phyloP scores from a whole-genome alignment of 2,329 filamentous ascomycete species.

The Cytospora piceae region DNA sequence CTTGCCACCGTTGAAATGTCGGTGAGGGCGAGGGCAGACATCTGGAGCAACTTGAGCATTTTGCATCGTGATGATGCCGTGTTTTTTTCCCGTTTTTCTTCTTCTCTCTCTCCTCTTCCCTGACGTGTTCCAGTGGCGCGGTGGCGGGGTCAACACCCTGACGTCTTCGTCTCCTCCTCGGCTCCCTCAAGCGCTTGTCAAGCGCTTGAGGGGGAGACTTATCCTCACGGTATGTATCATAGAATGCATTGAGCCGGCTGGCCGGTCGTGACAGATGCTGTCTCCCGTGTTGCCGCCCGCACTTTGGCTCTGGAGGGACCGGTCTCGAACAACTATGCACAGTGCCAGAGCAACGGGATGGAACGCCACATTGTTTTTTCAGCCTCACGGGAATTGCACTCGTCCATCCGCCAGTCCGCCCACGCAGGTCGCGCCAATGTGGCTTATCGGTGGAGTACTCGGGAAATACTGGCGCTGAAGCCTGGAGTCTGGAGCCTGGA shows the following conservation, averaged over 20 bases:
- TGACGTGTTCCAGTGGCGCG: background rate
- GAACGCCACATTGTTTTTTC: too few species aligned
- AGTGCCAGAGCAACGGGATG: too few species aligned
- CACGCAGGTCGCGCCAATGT: background rate
- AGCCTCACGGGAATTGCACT: too few species aligned
- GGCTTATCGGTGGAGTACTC: background rate
- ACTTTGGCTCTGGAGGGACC: background rate
- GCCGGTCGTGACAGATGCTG: slow-evolving; percentile 4
- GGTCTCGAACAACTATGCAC: background rate
- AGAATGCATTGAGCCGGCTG: background rate
- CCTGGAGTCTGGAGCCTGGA: too few species aligned
- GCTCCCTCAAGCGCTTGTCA: background rate
- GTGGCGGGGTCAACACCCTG: background rate
- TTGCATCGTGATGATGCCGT: slow-evolving; percentile 5
- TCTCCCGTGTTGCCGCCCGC: background rate
- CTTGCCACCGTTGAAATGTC: slow-evolving; percentile 25
- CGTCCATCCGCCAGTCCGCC: too few species aligned
- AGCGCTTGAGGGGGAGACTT: background rate
- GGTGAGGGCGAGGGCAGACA: slow-evolving; percentile 6
- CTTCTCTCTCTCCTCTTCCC: background rate
- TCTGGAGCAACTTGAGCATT: background rate
- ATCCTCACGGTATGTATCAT: background rate
- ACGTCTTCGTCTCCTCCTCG: background rate
- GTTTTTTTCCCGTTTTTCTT: too few species aligned
- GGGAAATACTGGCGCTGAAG: background rate